phyloP scores from a whole-genome alignment of 2,329 filamentous ascomycete genomes.

The Emmonsia crescens region DNA sequence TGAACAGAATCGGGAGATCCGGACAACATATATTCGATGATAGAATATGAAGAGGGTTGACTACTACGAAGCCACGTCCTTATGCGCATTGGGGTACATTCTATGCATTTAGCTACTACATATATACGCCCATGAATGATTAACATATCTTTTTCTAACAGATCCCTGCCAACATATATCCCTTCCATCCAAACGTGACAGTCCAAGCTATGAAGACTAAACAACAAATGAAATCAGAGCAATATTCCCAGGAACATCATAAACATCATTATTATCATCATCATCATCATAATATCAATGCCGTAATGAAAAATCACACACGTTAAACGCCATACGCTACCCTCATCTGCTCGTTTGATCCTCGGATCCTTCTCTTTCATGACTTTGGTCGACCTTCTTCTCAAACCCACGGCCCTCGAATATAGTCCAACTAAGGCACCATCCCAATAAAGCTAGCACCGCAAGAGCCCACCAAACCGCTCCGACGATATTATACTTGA shows the following conservation, averaged over 20 bases:
- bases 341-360: background rate
- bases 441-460: slow-evolving; percentile 45
- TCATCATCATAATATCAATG: background rate
- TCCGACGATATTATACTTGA: slow-evolving; percentile 45
- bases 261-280: background rate
- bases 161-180: background rate
- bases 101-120: background rate
- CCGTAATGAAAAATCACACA: background rate
- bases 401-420: slow-evolving; percentile 55
- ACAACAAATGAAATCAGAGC: background rate
- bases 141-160: background rate
- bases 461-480: slow-evolving; percentile 49
- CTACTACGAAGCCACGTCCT: background rate
- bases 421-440: slow-evolving; percentile 49
- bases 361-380: slow-evolving; percentile 12
- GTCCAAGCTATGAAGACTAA: background rate
- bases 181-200: background rate
- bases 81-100: background rate
- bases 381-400: slow-evolving; percentile 19
- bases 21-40: background rate
- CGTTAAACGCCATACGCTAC: background rate
- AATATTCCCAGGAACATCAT: background rate
- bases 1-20: background rate
- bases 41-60: background rate
- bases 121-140: background rate